phyloP scores from a whole-genome alignment of 2,329 filamentous ascomycete species.

The Colletotrichum caudatum region DNA sequence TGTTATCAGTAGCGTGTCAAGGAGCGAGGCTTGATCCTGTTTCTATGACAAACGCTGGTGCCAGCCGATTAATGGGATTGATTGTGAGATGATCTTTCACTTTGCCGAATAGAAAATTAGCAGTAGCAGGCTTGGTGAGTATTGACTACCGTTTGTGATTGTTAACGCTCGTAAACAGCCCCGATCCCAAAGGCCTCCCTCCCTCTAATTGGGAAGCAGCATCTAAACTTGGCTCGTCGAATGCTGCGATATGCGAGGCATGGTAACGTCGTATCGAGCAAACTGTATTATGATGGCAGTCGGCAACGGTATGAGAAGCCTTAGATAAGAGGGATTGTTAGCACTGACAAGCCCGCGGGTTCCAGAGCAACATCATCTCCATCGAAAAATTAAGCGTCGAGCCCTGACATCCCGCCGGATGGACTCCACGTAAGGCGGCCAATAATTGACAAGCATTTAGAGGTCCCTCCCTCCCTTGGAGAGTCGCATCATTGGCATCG shows the following conservation, averaged over 20 bases:
- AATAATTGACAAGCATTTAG: conserved; percentile 3
- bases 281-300: neutral
- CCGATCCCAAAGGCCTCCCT: neutral
- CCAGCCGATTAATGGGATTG: no score
- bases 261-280: neutral
- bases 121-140: neutral
- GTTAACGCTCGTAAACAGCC: neutral
- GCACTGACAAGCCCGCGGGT: no score
- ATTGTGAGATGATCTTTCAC: neutral
- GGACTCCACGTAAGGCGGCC: conserved; percentile 19
- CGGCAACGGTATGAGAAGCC: neutral
- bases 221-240: neutral
- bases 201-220: no score
- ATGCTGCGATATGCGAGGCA: neutral
- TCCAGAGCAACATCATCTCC: no score
- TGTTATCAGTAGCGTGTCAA: no score
- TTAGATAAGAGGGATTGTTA: no score
- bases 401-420: neutral
- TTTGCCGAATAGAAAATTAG: neutral
- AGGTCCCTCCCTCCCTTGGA: neutral
- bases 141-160: neutral
- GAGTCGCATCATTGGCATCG: conserved; percentile 23
- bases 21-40: no score
- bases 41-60: no score
- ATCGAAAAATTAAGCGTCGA: neutral